Evolutionary conservation across 2,329 filamentous ascomycete genomes (phyloP).

Genomic region (Fusarium floridanum): DNA sequence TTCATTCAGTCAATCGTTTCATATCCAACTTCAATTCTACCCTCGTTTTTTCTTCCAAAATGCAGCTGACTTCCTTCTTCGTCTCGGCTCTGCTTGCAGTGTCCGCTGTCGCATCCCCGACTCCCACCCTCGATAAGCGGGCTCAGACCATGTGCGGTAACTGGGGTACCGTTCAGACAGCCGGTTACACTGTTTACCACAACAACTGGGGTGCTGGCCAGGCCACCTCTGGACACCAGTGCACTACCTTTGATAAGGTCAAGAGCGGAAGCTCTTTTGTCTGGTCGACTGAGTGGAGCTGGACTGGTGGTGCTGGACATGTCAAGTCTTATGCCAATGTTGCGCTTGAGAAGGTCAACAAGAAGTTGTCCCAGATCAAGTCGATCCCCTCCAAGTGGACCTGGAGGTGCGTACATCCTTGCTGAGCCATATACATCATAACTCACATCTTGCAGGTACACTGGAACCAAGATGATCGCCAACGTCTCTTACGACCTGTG

Average conservation of each 20-base stretch:
- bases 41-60: constrained; percentile 3
- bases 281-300: constrained; percentile 58
- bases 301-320: constrained; percentile 51
- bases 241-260: constrained; percentile 53
- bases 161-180: constrained; percentile 52
- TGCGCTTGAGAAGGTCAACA: constrained; percentile 50
- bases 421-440: fast-evolving
- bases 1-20: neutral
- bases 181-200: constrained; percentile 63
- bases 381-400: constrained; percentile 52
- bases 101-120: constrained; percentile 43
- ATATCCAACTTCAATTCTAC: neutral
- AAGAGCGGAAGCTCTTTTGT: constrained; percentile 49
- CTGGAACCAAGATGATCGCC: constrained; percentile 55
- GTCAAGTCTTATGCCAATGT: constrained; percentile 61
- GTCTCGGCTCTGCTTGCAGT: constrained; percentile 48
- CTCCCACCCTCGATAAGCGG: constrained; percentile 48
- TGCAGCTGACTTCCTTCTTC: constrained; percentile 35
- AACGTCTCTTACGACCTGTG: constrained; percentile 73
- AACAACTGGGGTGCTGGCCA: constrained; percentile 61
- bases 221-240: constrained; percentile 55
- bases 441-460: constrained; percentile 38
- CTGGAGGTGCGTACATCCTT: constrained; percentile 18
- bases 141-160: constrained; percentile 53
- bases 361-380: constrained; percentile 50